Percentiles rank a stretch among this genome's conserved stretches.
Evolutionary conservation across 495 filamentous ascomycete species (phyloP).

Genomic region (Tetracladium setigerum): DNA sequence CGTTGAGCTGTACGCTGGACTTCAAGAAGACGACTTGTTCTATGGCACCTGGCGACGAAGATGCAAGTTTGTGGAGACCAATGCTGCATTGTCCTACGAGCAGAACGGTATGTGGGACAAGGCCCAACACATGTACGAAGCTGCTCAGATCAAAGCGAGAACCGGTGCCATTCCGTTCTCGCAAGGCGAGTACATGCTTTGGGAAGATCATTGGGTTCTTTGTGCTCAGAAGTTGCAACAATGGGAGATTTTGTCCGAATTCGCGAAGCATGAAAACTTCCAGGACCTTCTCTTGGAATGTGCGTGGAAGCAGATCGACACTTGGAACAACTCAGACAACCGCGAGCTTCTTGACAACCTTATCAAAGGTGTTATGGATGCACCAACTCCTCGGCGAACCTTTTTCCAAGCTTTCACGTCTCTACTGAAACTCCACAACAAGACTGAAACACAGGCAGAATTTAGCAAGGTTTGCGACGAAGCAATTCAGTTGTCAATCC

Average conservation of each 20-base stretch:
- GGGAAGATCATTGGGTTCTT: slow-evolving; percentile 98
- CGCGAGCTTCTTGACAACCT: slow-evolving; percentile 83
- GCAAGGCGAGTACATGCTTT: slow-evolving; percentile 93
- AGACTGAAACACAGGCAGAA: slow-evolving; percentile 70
- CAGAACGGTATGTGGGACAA: slow-evolving; percentile 99
- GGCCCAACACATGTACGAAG: slow-evolving; percentile 91
- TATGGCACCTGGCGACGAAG: slow-evolving; percentile 96
- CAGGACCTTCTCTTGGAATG: slow-evolving; percentile 95
- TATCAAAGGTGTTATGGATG: slow-evolving; percentile 94
- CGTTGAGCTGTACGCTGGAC: slow-evolving; percentile 77
- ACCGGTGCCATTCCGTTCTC: slow-evolving; percentile 92
- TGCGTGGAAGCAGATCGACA: slow-evolving; percentile 87
- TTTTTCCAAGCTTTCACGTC: slow-evolving; percentile 99
- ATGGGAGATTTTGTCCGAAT: slow-evolving; percentile 95
- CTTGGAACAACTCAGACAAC: slow-evolving; percentile 78
- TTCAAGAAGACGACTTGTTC: slow-evolving; percentile 95
- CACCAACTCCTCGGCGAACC: slow-evolving; percentile 82
- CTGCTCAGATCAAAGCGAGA: slow-evolving; percentile 91
- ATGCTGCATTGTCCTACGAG: slow-evolving; percentile 92
- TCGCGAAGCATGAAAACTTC: slow-evolving; percentile 98
- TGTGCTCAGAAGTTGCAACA: slow-evolving; percentile 98
- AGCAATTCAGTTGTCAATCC: slow-evolving; percentile 89
- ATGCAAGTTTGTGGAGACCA: slow-evolving; percentile 93
- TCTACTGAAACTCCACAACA: slow-evolving; percentile 83
- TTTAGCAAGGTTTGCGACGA: slow-evolving; percentile 90